Conservation (phyloP, 202 grass and related monocot species). For the Miscanthus sacchariflorus region DNA sequence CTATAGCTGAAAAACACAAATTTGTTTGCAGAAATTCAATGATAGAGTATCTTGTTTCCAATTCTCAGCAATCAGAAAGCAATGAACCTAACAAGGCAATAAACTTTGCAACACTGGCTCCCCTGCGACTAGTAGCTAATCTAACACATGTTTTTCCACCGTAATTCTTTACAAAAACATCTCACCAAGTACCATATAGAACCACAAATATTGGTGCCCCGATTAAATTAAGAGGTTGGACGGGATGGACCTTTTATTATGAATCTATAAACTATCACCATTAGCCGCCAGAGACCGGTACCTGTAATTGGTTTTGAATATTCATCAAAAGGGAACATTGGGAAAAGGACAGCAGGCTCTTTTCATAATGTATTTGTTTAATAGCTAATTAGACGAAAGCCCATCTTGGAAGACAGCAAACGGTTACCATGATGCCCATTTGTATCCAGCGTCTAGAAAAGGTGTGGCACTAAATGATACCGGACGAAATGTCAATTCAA, state of each 20-base stretch:
- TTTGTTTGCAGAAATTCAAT: neutral
- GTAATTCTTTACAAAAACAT: neutral
- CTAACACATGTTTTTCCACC: neutral
- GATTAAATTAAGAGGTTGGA: neutral
- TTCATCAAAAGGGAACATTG: neutral
- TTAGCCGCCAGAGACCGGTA: neutral
- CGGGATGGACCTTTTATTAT: neutral
- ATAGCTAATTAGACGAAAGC: neutral
- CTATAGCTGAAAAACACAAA: no score
- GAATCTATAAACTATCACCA: neutral
- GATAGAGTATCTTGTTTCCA: neutral
- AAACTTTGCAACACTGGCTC: neutral
- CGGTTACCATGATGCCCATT: neutral
- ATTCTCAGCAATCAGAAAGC: neutral
- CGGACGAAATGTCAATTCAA: no score
- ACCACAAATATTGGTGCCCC: neutral
- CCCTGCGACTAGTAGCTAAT: no score
- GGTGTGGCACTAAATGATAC: neutral
- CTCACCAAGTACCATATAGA: neutral
- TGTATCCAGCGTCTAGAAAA: neutral
- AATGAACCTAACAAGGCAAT: neutral
- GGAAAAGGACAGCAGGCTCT: neutral
- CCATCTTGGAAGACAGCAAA: neutral
- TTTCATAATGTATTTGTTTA: neutral
- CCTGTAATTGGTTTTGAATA: neutral